Evolutionary conservation across 306 rosid genomes (phyloP), one percentile per base, ranked within the genome.

Genomic region (Vigna nakashimae): DNA sequence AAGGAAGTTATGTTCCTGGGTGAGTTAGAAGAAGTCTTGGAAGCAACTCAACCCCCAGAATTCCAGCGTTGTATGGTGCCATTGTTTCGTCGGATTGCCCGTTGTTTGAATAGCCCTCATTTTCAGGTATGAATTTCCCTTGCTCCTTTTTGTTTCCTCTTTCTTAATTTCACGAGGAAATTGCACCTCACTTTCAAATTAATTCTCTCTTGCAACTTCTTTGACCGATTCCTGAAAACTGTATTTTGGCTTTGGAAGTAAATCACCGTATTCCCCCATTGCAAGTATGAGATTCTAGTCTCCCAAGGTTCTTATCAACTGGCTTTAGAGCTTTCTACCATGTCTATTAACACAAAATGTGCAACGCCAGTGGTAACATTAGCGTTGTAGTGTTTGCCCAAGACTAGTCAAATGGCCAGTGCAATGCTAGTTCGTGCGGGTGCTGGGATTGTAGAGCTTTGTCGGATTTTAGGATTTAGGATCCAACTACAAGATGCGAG

Each of bases 11-110:
- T 90, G 93, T 90, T 92, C 85, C 81, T 92, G 15, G 65, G 91
- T 79, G 97, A 92, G 80, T 80, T 92, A 83, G 96, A 92, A 84
- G 97, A 92, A 85, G 86, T 92, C 69, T 73, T 92, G 59, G 97
- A 90, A 85, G 89, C 92, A 53, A 92, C 93, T 84, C 96, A 90
- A 73, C 89, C 87, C 52, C 88, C 96, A 2, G 97, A 92, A 42
- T 92, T 92, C 81, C 96, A 90, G 83, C 91, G 90, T 32, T 92
- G 97, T 82, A 92, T 90, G 97, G 81, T 89, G 79, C 93, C 90
- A 62, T 70, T 92, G 57, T 92, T 90, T 84, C 87, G 88, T 43
- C 90, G 86, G 48, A 66, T 90, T 65, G 87, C 92, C 55, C 86
- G 55, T 15, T 90, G 96, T 83, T 83, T 92, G 86, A 90, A 79